A percentile compares a stretch with the other conserved stretches of the same genome.
Conservation (phyloP, 768 basidiomycete genomes). For the Megacollybia marginata region DNA sequence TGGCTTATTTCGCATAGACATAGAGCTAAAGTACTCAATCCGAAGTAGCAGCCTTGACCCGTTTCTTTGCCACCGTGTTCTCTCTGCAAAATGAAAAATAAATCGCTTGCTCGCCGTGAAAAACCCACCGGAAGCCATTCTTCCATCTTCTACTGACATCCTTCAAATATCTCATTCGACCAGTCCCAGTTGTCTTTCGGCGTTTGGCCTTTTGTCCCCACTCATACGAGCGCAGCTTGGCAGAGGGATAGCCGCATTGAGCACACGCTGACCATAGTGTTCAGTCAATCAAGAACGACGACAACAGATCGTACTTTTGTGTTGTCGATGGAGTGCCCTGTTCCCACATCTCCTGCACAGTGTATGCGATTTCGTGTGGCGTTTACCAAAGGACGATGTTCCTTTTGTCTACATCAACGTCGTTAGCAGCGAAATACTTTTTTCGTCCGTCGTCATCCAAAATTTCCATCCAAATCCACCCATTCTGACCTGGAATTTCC, state of each 20-base stretch:
- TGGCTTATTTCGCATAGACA: too few relatives aligned
- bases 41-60: constrained; percentile 41
- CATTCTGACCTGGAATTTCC: too few relatives aligned
- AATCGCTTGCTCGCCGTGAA: neutral
- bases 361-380: constrained; percentile 95
- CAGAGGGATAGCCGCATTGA: constrained; percentile 93
- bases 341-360: constrained; percentile 96
- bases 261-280: constrained; percentile 63
- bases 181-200: constrained; percentile 98
- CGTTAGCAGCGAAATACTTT: too few relatives aligned
- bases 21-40: too few relatives aligned
- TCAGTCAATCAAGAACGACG: constrained; percentile 1
- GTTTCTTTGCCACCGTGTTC: constrained; percentile 88
- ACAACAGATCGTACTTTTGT: constrained; percentile 63
- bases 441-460: too few relatives aligned
- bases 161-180: constrained; percentile 93
- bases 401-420: neutral
- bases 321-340: constrained; percentile 96
- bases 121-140: constrained; percentile 86
- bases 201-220: constrained; percentile 99
- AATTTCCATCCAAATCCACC: too few relatives aligned
- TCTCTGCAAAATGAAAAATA: constrained; percentile 41
- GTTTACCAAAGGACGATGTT: constrained; percentile 47
- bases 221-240: constrained; percentile 92
- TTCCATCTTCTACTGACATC: constrained; percentile 92